Evolutionary conservation across 2,329 filamentous ascomycete species (phyloP).

Genomic region (Ascochyta fabae): DNA sequence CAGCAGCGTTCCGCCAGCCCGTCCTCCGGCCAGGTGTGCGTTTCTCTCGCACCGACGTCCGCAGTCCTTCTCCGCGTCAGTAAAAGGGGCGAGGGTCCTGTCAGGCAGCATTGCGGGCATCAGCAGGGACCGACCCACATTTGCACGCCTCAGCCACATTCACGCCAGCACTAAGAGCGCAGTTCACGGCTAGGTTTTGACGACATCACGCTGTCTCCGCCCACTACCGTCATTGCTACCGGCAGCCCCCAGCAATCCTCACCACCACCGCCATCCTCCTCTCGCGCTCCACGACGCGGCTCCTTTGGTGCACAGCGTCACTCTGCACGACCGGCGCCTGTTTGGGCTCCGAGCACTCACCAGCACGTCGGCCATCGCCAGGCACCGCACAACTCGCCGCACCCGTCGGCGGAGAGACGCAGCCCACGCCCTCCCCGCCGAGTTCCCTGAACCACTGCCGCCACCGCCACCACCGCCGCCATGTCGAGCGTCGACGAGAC

Average conservation of each 20-base stretch:
- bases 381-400: conserved; percentile 34
- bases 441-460: conserved; percentile 38
- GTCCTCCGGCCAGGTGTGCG: conserved; percentile 5
- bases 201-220: conserved; percentile 30
- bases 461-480: conserved; percentile 47
- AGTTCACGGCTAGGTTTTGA: conserved; percentile 29
- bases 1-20: conserved; percentile 3
- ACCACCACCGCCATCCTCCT: neutral
- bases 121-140: conserved; percentile 19
- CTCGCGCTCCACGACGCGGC: conserved; percentile 15
- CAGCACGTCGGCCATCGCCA: conserved; percentile 32
- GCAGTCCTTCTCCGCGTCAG: conserved; percentile 8
- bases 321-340: conserved; percentile 27
- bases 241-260: conserved; percentile 16
- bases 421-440: conserved; percentile 32
- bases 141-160: conserved; percentile 31
- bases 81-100: conserved; percentile 13
- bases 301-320: conserved; percentile 14
- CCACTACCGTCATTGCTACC: conserved; percentile 29
- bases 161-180: conserved; percentile 32
- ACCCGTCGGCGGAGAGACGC: conserved; percentile 36
- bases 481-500: conserved; percentile 68
- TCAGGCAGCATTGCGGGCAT: conserved; percentile 29
- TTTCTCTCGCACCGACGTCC: conserved; percentile 1
- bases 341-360: conserved; percentile 32